A percentile compares a stretch with the other conserved stretches of the same genome.
Evolutionary conservation across 768 basidiomycete species (phyloP).

Genomic region (Floccularia luteovirens): DNA sequence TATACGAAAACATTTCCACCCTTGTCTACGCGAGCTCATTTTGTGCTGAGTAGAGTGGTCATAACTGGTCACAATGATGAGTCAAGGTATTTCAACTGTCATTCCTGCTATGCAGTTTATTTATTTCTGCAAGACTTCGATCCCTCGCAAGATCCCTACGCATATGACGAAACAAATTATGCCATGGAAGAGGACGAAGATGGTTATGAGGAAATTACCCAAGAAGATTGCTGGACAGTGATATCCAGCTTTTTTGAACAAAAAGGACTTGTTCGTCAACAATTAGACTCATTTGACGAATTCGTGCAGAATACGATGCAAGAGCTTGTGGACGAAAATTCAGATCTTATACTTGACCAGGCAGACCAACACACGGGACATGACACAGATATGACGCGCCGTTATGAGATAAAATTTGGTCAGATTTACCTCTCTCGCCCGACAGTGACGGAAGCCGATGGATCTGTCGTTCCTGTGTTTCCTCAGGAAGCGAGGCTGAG

Average conservation of each 20-base stretch:
- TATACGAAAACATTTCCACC: too few species aligned
- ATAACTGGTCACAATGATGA: constrained; percentile 24
- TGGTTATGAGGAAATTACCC: constrained; percentile 72
- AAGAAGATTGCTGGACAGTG: constrained; percentile 93
- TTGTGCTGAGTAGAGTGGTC: too few species aligned
- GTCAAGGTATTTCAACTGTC: constrained; percentile 38
- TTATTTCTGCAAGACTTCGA: constrained; percentile 47
- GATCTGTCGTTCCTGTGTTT: constrained; percentile 87
- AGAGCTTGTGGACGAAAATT: constrained; percentile 94
- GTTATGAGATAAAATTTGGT: constrained; percentile 95
- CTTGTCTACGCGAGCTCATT: too few species aligned
- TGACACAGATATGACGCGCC: constrained; percentile 70
- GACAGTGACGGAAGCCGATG: constrained; percentile 93
- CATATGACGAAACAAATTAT: constrained; percentile 55
- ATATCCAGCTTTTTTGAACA: constrained; percentile 96
- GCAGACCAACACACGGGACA: constrained; percentile 93
- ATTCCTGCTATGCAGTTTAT: constrained; percentile 14
- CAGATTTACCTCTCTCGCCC: constrained; percentile 97
- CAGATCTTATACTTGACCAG: constrained; percentile 95
- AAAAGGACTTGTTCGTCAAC: constrained; percentile 96
- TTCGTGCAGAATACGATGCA: constrained; percentile 99
- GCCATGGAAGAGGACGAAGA: constrained; percentile 49
- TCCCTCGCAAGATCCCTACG: constrained; percentile 40
- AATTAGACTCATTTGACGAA: constrained; percentile 97
- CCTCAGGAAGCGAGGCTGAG: constrained; percentile 94